Evolutionary conservation across 805 yeast species (phyloP), one percentile per base, ranked within the genome.

Genomic region (Candida taoyuanica): DNA sequence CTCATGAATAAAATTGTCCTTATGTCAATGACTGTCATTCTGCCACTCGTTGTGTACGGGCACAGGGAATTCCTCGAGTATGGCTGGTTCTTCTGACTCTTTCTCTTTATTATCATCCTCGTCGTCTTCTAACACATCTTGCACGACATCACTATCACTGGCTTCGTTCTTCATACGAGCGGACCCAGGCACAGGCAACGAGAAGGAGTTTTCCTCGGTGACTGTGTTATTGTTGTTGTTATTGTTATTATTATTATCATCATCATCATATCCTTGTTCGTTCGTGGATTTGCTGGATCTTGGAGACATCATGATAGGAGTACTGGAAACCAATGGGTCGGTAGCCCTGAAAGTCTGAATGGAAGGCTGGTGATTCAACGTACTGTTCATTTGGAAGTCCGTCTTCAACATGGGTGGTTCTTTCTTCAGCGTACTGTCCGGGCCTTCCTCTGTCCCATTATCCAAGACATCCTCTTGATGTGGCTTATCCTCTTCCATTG

Each of bases 191-290:
- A 49, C 55, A 29, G 79, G 79, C 35, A 74, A 49, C 1, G 78
- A 71, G 50, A 74, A 74, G 2, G 79, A 73, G 47, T 72, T 74
- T 43, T 74, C 76, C 40, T 58, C 62, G 4, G 43, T n/a, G n/a
- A n/a, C n/a, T n/a, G n/a, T n/a, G n/a, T n/a, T n/a, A n/a, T n/a
- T n/a, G n/a, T n/a, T n/a, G n/a, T n/a, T n/a, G n/a, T n/a, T n/a
- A n/a, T n/a, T n/a, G n/a, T n/a, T n/a, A n/a, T n/a, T n/a, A n/a
- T n/a, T n/a, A n/a, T n/a, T n/a, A n/a, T n/a, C n/a, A n/a, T n/a
- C n/a, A n/a, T n/a, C n/a, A n/a, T n/a, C n/a, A n/a, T n/a, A n/a
- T n/a, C n/a, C n/a, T n/a, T n/a, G n/a, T n/a, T n/a, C n/a, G n/a
- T n/a, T n/a, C n/a, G n/a, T n/a, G n/a, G n/a, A n/a, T n/a, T n/a